phyloP scores from a whole-genome alignment of 129 eudicot species.

The Lonicera japonica region DNA sequence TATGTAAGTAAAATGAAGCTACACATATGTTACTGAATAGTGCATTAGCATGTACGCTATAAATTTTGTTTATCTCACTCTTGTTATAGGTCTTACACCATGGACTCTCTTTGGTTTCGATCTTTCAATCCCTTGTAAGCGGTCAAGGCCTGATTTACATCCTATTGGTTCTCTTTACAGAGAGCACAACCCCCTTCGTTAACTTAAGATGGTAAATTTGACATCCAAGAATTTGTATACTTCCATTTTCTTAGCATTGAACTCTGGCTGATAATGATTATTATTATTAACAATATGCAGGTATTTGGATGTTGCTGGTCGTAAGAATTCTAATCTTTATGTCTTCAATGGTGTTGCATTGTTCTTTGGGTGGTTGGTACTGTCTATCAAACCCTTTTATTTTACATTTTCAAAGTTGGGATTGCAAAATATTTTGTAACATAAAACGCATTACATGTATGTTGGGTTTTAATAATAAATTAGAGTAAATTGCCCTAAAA shows the following conservation, averaged over 20 bases:
- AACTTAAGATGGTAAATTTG: constrained; percentile 70
- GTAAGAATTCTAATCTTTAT: constrained; percentile 63
- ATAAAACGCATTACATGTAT: neutral
- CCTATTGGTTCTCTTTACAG: constrained; percentile 74
- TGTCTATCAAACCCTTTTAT: constrained; percentile 14
- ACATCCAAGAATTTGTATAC: neutral
- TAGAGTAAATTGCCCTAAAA: too few relatives aligned
- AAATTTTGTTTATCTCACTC: neutral
- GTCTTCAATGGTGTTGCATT: constrained; percentile 64
- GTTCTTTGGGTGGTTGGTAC: constrained; percentile 90
- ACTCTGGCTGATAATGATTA: constrained; percentile 2
- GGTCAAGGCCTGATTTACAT: constrained; percentile 77
- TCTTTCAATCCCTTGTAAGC: constrained; percentile 55
- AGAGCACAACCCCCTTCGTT: constrained; percentile 77
- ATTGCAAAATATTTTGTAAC: neutral
- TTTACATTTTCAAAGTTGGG: constrained; percentile 2
- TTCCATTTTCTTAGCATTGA: constrained; percentile 2
- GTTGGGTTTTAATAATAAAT: neutral
- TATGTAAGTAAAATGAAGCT: constrained; percentile 50
- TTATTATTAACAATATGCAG: constrained; percentile 33
- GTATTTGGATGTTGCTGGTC: constrained; percentile 68
- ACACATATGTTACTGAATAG: neutral
- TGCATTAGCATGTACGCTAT: neutral
- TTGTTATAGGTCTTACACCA: constrained; percentile 61
- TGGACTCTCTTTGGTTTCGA: constrained; percentile 66